Evolutionary conservation across 2,329 filamentous ascomycete species (phyloP).

Genomic region (Sordariomycetes sp.): DNA sequence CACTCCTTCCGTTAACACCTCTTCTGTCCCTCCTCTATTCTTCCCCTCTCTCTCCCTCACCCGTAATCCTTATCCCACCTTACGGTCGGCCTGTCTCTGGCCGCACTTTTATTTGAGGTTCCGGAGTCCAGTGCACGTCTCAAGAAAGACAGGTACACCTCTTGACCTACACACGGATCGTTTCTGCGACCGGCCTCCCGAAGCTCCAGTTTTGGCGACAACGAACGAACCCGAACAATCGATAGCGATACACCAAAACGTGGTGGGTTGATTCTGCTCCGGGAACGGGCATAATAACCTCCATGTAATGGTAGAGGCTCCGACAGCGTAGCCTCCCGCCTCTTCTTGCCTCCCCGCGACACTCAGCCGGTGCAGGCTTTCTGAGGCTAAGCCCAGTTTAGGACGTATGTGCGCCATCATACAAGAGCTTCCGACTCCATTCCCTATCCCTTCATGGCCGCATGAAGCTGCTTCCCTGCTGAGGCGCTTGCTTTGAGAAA

Average conservation of each 20-base stretch:
- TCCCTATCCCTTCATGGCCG: neutral
- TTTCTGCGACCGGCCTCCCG: neutral
- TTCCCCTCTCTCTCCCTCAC: conserved; percentile 1
- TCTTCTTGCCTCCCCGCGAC: conserved; percentile 1
- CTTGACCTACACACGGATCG: neutral
- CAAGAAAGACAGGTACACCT: neutral
- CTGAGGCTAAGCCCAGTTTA: neutral
- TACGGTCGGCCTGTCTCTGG: neutral
- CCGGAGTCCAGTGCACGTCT: neutral
- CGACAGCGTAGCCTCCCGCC: neutral
- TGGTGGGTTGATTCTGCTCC: neutral
- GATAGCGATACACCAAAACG: neutral
- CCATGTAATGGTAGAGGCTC: conserved; percentile 1
- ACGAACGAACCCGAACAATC: neutral
- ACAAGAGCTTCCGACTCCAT: neutral
- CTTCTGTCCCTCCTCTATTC: neutral
- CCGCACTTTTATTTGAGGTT: neutral
- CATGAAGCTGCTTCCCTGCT: neutral
- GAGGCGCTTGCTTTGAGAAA: neutral
- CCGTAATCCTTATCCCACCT: conserved; percentile 1
- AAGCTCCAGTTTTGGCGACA: neutral
- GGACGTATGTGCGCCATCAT: conserved; percentile 1
- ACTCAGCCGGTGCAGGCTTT: neutral
- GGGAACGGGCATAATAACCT: conserved; percentile 4
- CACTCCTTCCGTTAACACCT: neutral